These are phyloP conservation scores for Trichosporon sp. DNA, from an alignment of 1,284 basidiomycete genomes.

Conservation along the genomic window DNA sequence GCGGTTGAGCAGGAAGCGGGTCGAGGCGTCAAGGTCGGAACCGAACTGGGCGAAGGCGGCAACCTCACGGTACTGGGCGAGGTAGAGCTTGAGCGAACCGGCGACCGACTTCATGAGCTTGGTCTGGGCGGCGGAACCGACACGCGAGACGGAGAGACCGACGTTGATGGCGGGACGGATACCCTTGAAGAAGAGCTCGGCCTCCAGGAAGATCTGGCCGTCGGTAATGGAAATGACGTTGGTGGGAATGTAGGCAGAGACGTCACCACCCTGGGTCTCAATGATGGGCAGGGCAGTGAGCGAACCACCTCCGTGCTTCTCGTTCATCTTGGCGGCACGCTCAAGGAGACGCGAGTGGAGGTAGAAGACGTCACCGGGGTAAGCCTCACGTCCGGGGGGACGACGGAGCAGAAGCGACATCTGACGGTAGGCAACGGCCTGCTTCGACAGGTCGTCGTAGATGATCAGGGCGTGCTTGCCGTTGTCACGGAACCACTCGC, in stretches of 20 bases:
- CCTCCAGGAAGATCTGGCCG: constrained; percentile 99
- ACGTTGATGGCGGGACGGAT: constrained; percentile 99
- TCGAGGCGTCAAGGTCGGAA: constrained; percentile 98
- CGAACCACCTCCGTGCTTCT: constrained; percentile 94
- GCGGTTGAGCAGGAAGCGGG: constrained; percentile 92
- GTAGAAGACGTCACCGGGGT: constrained; percentile 99
- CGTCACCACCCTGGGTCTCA: constrained; percentile 99
- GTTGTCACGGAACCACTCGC: constrained; percentile 99
- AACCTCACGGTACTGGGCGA: constrained; percentile 99
- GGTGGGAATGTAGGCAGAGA: constrained; percentile 85
- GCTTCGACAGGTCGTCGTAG: constrained; percentile 99
- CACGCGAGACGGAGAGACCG: constrained; percentile 99
- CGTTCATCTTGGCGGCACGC: constrained; percentile 99
- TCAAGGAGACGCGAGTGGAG: constrained; percentile 99
- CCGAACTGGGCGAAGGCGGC: constrained; percentile 95
- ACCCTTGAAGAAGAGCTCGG: constrained; percentile 99
- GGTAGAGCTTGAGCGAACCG: constrained; percentile 98
- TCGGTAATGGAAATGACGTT: constrained; percentile 96
- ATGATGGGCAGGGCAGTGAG: constrained; percentile 98
- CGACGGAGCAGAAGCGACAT: constrained; percentile 99
- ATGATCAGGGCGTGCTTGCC: constrained; percentile 94
- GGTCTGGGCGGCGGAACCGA: constrained; percentile 98
- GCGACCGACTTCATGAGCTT: constrained; percentile 99
- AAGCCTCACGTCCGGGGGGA: constrained; percentile 99
- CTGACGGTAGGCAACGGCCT: constrained; percentile 99